Conservation (phyloP, 73 alveolate species). For the Blepharisma japonicum region DNA sequence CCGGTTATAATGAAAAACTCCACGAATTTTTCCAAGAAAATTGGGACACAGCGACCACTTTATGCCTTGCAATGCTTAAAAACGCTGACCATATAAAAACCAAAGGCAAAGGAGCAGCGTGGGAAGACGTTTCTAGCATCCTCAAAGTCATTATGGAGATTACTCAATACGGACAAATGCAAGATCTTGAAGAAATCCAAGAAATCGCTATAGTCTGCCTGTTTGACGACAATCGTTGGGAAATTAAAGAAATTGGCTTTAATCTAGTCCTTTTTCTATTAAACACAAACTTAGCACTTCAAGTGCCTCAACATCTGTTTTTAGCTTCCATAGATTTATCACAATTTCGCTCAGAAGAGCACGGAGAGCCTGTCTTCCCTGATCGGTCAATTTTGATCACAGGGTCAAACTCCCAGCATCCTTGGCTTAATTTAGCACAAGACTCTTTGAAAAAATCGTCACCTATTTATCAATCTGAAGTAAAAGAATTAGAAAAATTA, state of each 20-base stretch:
- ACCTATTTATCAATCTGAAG: no score
- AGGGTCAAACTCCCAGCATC: no score
- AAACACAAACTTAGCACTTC: no score
- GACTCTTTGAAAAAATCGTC: no score
- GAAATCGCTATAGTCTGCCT: conserved; percentile 14
- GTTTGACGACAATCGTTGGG: conserved; percentile 23
- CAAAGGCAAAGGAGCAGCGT: not conserved
- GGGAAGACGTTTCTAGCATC: conserved; percentile 15
- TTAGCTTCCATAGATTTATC: no score
- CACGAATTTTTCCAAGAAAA: not conserved
- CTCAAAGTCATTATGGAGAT: not conserved
- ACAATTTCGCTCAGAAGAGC: no score
- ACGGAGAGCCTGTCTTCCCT: no score
- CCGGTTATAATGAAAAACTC: not conserved
- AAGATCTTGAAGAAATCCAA: not conserved
- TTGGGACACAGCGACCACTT: not conserved
- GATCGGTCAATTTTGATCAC: no score
- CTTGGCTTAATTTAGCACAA: no score
- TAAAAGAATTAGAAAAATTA: conserved; percentile 1
- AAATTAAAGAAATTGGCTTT: conserved; percentile 6
- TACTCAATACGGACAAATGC: not conserved
- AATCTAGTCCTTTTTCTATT: conserved; percentile 18
- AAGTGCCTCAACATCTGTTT: no score
- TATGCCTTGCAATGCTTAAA: not conserved
- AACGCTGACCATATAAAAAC: not conserved